These are phyloP conservation scores for Scheffersomyces quercinus DNA, from an alignment of 1,139 yeast genomes.

Conservation along the genomic window DNA sequence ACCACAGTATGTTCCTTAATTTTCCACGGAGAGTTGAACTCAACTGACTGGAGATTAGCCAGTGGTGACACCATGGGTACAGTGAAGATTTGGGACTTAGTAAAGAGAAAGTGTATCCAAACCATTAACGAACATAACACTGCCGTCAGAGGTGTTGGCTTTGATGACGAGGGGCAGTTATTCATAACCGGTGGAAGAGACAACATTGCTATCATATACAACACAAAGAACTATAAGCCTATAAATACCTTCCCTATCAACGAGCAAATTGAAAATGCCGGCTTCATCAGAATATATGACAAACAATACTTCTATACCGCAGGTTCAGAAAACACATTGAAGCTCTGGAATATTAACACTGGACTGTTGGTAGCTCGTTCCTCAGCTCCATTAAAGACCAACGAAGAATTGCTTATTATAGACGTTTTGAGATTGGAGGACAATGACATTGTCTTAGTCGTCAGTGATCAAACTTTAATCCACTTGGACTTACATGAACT, in stretches of 20 bases:
- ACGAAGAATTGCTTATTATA: constrained; percentile 68
- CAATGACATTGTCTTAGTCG: constrained; percentile 40
- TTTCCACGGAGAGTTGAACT: constrained; percentile 72
- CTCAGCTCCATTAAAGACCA: constrained; percentile 50
- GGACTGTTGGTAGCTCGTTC: constrained; percentile 48
- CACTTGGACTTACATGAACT: constrained; percentile 41
- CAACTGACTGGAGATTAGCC: constrained; percentile 74
- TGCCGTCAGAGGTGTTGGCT: constrained; percentile 85
- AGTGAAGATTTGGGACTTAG: constrained; percentile 88
- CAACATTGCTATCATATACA: constrained; percentile 68
- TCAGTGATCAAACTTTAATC: constrained; percentile 83
- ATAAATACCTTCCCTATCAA: constrained; percentile 68
- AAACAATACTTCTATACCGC: constrained; percentile 64
- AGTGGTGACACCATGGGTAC: constrained; percentile 89
- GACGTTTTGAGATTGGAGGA: constrained; percentile 48
- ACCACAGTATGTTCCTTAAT: constrained; percentile 80
- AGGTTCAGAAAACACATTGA: constrained; percentile 71
- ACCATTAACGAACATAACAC: constrained; percentile 74
- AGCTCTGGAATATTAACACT: constrained; percentile 54
- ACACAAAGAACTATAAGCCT: constrained; percentile 52
- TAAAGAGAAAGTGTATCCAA: constrained; percentile 66
- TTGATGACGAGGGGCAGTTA: constrained; percentile 50
- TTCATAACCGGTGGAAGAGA: constrained; percentile 91
- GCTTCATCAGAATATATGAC: constrained; percentile 50
- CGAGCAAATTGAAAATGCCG: constrained; percentile 81